Evolutionary conservation across 2,329 filamentous ascomycete genomes (phyloP).

Genomic region (Chaetomium olivaceum): DNA sequence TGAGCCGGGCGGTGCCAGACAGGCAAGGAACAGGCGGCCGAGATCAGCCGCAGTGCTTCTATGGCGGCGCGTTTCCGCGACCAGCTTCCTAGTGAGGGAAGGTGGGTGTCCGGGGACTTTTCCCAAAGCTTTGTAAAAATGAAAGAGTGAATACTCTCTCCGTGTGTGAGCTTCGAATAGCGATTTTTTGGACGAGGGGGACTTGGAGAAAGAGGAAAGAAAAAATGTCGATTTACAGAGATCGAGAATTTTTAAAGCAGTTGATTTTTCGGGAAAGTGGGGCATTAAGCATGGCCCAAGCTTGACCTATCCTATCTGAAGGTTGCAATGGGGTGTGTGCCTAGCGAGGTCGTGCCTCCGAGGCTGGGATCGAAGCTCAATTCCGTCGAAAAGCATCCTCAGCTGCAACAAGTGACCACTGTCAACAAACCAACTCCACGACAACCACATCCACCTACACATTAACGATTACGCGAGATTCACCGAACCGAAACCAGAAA

Average conservation of each 20-base stretch:
- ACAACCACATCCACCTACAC: neutral
- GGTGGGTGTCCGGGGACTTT: slow-evolving; percentile 96
- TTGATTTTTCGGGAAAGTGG: slow-evolving; percentile 17
- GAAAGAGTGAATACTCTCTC: slow-evolving; percentile 54
- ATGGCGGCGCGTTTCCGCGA: slow-evolving; percentile 99
- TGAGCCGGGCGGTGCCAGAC: slow-evolving; percentile 35
- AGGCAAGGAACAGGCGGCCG: slow-evolving; percentile 56
- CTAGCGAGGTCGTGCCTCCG: neutral
- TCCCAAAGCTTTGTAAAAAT: slow-evolving; percentile 77
- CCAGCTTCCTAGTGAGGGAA: slow-evolving; percentile 41
- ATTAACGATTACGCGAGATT: neutral
- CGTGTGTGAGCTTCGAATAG: slow-evolving; percentile 97
- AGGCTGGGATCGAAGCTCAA: slow-evolving; percentile 12
- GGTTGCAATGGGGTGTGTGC: neutral
- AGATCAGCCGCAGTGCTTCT: slow-evolving; percentile 96
- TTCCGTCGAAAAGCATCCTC: neutral
- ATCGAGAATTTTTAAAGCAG: slow-evolving; percentile 15
- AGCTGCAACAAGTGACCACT: neutral
- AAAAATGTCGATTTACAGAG: slow-evolving; percentile 25
- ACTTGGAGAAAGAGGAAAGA: slow-evolving; percentile 49
- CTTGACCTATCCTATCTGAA: neutral
- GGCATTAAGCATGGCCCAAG: neutral
- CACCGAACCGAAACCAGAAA: neutral
- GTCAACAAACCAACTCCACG: neutral
- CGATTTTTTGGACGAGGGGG: slow-evolving; percentile 99